Base-by-base conservation (phyloP, 192 early-diverging fungal genomes). In the Rhizoclosmatium globosum region DNA sequence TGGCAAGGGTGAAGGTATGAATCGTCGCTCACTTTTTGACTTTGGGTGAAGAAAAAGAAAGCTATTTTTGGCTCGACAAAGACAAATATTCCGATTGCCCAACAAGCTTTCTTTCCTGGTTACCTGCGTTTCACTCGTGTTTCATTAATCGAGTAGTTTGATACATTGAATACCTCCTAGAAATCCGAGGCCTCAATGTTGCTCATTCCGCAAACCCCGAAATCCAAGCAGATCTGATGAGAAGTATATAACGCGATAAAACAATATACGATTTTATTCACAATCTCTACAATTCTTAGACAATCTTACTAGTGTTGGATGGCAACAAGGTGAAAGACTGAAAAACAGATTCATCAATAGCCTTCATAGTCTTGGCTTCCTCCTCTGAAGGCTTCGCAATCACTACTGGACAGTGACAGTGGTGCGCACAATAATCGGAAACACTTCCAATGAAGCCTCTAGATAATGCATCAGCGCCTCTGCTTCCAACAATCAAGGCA, bases 401-500 rank as follows among this genome's bases (percentile, higher is more conserved):
- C 17, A 77, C 7, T 17, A 77, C 76, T 17, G 76, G 66, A 64
- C 76, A 77, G 17, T 45, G 45, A 39, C 42, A 71, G 66, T 77
- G 66, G 43, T 77, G 76, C 17, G 46, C 47, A 13, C n/a, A 77
- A 42, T 77, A 77, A 66, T 77, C 66, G 15, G 31, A n/a, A 3
- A 48, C 66, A 44, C 42, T 60, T 11, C 68, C 68, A 69, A 69
- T 11, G 6, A 69, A 43, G 56, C 47, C 39, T 7, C 87, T 57
- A 71, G 85, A 87, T 21, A 91, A 47, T 7, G 74, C 64, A 3
- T 89, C 84, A 61, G 83, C 71, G 19, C 89, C 89, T 42, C 88
- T 82, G 15, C 84, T 84, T 9, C 89, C 89, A 47, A 91, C 73
- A 53, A 91, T 79, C 4, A 91, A 62, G 7, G 78, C 71, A 69